Evolutionary conservation across 441 rosid genomes (phyloP).

Genomic region (Euphorbia corollata): DNA sequence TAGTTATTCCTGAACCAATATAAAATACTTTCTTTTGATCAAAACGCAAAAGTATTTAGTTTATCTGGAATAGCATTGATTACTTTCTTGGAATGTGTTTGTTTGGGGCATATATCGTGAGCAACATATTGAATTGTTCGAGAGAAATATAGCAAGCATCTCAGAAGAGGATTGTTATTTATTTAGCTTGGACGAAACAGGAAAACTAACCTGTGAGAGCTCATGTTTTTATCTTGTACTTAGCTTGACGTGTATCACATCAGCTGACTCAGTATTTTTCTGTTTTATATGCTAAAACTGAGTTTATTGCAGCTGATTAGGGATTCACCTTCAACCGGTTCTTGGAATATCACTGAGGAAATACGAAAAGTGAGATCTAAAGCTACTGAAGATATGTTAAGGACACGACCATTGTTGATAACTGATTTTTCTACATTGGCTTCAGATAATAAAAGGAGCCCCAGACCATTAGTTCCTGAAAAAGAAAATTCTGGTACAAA

Average conservation of each 20-base stretch:
- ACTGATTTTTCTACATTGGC: conserved; percentile 37
- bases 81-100: conserved; percentile 4
- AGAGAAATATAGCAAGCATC: conserved; percentile 9
- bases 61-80: background rate
- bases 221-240: background rate
- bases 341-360: conserved; percentile 85
- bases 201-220: background rate
- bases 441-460: conserved; percentile 31
- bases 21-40: background rate
- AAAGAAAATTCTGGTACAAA: conserved; percentile 21
- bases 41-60: background rate
- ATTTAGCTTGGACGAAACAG: background rate
- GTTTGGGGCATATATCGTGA: background rate
- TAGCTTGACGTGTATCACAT: conserved; percentile 1
- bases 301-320: conserved; percentile 60
- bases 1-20: background rate
- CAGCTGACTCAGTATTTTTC: conserved; percentile 14
- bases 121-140: background rate
- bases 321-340: conserved; percentile 42
- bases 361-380: conserved; percentile 74
- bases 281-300: conserved; percentile 24
- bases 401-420: conserved; percentile 41
- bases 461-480: conserved; percentile 23
- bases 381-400: conserved; percentile 83
- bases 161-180: background rate